Evolutionary conservation across 1,139 yeast genomes (phyloP).

Genomic region (Pichiaceae sp.): DNA sequence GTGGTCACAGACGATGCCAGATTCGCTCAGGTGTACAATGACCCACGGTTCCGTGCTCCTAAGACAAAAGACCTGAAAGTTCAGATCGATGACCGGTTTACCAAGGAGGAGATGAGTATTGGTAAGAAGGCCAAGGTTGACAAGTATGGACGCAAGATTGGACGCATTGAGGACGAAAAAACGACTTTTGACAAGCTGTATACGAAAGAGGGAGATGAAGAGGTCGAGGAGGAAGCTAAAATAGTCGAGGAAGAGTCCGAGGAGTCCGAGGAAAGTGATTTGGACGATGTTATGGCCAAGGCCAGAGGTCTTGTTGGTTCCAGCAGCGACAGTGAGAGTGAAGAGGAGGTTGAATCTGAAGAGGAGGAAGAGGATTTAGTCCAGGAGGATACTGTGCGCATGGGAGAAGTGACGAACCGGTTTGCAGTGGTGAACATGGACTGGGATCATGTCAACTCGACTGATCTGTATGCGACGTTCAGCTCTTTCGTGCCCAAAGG

Average conservation of each 20-base stretch:
- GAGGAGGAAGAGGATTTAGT: slow-evolving; percentile 41
- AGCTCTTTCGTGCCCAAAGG: slow-evolving; percentile 75
- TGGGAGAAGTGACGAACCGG: slow-evolving; percentile 74
- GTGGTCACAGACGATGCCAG: slow-evolving; percentile 46
- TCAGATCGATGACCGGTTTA: slow-evolving; percentile 81
- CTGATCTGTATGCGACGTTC: slow-evolving; percentile 86
- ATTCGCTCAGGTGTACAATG: slow-evolving; percentile 71
- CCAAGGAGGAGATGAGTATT: slow-evolving; percentile 48
- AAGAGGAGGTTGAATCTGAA: slow-evolving; percentile 32
- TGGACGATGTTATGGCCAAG: slow-evolving; percentile 41
- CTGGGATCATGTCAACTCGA: slow-evolving; percentile 89
- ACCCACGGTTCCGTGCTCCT: slow-evolving; percentile 82
- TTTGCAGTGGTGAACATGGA: slow-evolving; percentile 94
- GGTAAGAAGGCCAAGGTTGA: slow-evolving; percentile 55
- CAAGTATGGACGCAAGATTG: slow-evolving; percentile 73
- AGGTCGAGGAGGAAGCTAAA: slow-evolving; percentile 63
- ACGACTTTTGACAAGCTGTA: slow-evolving; percentile 41
- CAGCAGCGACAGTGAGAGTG: slow-evolving; percentile 19
- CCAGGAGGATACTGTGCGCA: slow-evolving; percentile 48
- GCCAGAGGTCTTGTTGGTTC: slow-evolving; percentile 48
- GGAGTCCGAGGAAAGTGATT: slow-evolving; percentile 19
- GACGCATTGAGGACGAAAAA: slow-evolving; percentile 31
- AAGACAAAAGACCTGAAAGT: slow-evolving; percentile 63
- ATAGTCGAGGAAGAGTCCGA: slow-evolving; percentile 30
- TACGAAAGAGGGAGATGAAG: slow-evolving; percentile 31